Base-by-base conservation (phyloP, 306 rosid genomes). In the Parietaria judaica region DNA sequence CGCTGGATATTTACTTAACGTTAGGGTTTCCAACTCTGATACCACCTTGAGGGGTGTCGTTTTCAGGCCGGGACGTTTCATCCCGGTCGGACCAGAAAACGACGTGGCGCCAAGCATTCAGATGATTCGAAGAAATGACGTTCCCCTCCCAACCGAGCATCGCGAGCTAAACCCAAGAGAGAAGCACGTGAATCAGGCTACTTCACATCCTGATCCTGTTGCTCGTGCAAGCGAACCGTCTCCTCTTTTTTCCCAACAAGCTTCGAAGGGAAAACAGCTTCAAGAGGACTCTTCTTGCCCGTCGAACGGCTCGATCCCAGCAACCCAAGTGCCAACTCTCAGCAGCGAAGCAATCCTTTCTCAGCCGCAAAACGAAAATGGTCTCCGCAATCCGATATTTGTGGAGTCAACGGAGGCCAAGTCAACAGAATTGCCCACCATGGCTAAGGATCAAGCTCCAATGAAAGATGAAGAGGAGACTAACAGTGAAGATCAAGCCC, bases 1-100 rank as follows among this genome's bases (percentile, higher is more conserved):
- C 39, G 98, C 92, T 16, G 98, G 98, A 72, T 92, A 82, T 83
- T 71, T 92, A 70, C 84, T 92, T 54, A 77, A 84, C 58, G 95
- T 89, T 72, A 82, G 72, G 81, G 90, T 84, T 69, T 96, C 83
- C 56, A 75, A 82, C 59, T 77, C 90, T 43, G 84, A 74, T 63
- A 77, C 84, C 56, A 80, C 80, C 70, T 73, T 92, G 80, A 86
- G 86, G 75, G 98, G 98, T 51, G 76, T 88, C 54, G 87, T 92
- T 70, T 84, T 92, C 72, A 92, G 78, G 81, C 86, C 94, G 38
- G 98, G 96, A 56, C 90, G 75, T 17, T 88, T 77, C 6, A 63
- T 78, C 63, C 95, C 98, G 61, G 72, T 92, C 69, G 74, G 82
- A 3, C 75, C 83, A 14, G 95, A 82, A 64, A 92, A 82, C 60